phyloP scores from a whole-genome alignment of 306 rosid genomes.

The Sicyos edulis region DNA sequence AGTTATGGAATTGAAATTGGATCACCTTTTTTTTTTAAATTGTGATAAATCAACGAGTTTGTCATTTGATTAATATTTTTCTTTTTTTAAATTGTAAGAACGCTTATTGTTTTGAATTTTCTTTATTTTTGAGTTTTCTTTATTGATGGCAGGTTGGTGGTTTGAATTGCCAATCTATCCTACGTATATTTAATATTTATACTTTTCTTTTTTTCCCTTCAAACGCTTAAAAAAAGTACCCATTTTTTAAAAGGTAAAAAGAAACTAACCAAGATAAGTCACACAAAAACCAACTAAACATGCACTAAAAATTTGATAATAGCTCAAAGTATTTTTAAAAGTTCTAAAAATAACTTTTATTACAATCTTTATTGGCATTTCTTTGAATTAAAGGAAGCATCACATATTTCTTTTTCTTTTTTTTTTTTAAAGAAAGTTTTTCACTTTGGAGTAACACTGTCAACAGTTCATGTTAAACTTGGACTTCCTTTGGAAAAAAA shows the following conservation, averaged over 20 bases:
- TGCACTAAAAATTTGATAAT: background rate
- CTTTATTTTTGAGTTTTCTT: background rate
- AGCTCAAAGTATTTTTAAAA: background rate
- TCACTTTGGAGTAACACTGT: too few species aligned
- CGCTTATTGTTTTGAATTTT: background rate
- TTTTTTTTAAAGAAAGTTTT: too few species aligned
- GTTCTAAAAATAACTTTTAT: background rate
- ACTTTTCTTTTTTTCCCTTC: background rate
- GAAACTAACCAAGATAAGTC: background rate
- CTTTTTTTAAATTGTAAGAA: too few species aligned
- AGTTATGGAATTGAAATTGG: background rate
- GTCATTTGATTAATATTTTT: too few species aligned
- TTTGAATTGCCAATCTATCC: background rate
- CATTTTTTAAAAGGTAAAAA: too few species aligned
- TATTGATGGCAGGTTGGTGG: constrained; percentile 4
- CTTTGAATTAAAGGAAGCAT: too few species aligned
- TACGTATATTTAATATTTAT: too few species aligned
- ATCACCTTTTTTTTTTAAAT: background rate
- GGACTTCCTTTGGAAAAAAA: too few species aligned
- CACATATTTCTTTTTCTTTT: too few species aligned
- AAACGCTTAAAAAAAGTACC: background rate
- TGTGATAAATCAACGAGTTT: background rate
- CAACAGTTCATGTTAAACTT: background rate
- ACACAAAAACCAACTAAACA: background rate
- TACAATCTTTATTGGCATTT: too few species aligned